Evolutionary conservation across 768 basidiomycete genomes (phyloP), one percentile per base, ranked within the genome.

Genomic region (Leccinellum rugosiceps): DNA sequence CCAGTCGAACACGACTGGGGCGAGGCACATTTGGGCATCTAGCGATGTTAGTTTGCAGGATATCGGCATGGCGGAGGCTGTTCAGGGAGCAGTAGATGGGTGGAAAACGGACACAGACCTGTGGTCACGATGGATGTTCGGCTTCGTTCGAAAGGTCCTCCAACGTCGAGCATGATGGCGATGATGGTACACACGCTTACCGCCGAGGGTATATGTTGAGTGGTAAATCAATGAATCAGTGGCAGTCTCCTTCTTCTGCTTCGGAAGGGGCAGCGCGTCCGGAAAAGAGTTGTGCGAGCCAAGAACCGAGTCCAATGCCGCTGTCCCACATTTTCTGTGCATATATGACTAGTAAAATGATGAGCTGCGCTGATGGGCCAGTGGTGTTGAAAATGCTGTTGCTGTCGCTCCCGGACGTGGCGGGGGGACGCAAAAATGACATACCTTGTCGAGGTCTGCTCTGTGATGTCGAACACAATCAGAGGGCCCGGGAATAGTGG

Each of bases 241-340:
- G n/a, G n/a, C n/a, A n/a, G n/a, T n/a, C n/a, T 15, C 58, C 15
- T 35, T 15, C 55, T 5, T 4, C 14, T 38, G 35, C 38, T 38
- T 38, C 38, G n/a, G n/a, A 38, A 2, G 38, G 4, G 35, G 17
- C 35, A 1, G 17, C 8, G 38, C 10, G 38, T 38, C 38, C 38
- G 13, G 52, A 53, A 74, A 68, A 61, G 58, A 77, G 72, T 26
- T 58, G 68, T 1, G 81, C 75, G 5, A 96, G 75, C 90, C 90
- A 94, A 3, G 92, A 82, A 56, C 88, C 86, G 19, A 94, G 74
- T 6, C 90, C 93, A 48, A 96, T 79, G 2, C 94, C 94, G 44
- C 93, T 94, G 69, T 96, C 94, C 94, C 94, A 97, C 53, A 96
- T 82, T 92, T 96, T 96, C 94, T 96, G 35, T 9, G 1, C 6